Conservation (phyloP, 371 early-diverging fungal species). For the Mucor piriformis region DNA sequence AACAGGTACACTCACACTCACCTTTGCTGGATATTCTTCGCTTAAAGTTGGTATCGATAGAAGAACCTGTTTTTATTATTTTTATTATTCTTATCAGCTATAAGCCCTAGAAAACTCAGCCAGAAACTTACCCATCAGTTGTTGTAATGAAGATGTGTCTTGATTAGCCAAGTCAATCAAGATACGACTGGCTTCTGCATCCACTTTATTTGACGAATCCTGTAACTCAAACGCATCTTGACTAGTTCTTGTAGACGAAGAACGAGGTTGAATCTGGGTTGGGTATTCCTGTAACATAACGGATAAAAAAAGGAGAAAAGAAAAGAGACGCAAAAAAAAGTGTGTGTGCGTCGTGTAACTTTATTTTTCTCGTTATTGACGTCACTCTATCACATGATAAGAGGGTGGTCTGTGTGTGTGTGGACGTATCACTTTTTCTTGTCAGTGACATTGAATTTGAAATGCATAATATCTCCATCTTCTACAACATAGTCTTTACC, state of each 20-base stretch:
- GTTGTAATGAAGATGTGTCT: conserved; percentile 11
- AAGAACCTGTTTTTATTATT: not conserved
- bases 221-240: conserved; percentile 12
- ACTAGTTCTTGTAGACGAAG: conserved; percentile 31
- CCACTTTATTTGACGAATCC: conserved; percentile 11
- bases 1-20: not conserved
- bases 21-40: conserved; percentile 14
- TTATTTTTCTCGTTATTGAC: not conserved
- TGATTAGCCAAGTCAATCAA: conserved; percentile 38
- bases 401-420: not conserved
- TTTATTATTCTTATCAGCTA: not conserved
- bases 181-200: conserved; percentile 39
- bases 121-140: conserved; percentile 1
- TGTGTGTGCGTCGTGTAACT: not conserved
- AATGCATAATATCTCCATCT: conserved; percentile 91
- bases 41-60: conserved; percentile 1
- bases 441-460: conserved; percentile 56
- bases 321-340: not conserved
- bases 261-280: conserved; percentile 30
- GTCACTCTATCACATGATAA: too few species aligned
- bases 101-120: too few species aligned
- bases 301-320: conserved; percentile 2
- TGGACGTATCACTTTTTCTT: conserved; percentile 5
- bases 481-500: conserved; percentile 94
- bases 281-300: conserved; percentile 32